Evolutionary conservation across 83 land plant genomes (phyloP).

Genomic region (Picea abies): DNA sequence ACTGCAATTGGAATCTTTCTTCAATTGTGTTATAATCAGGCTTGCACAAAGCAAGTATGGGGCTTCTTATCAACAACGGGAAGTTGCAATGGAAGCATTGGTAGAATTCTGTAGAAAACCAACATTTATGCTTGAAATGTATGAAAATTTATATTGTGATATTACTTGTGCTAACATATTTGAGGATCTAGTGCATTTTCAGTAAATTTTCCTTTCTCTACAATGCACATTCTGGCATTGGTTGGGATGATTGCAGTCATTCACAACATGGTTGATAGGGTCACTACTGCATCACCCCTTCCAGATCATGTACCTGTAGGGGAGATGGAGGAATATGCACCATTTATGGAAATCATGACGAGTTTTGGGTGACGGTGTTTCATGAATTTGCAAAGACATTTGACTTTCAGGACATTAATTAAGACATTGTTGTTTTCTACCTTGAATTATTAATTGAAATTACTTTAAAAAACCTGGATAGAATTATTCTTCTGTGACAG

Average conservation of each 20-base stretch:
- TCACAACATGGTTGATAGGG: constrained; percentile 96
- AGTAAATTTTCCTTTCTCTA: constrained; percentile 85
- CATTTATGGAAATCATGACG: constrained; percentile 98
- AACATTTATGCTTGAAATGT: constrained; percentile 96
- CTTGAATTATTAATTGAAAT: too few relatives aligned
- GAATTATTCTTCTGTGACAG: too few relatives aligned
- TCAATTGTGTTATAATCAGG: constrained; percentile 86
- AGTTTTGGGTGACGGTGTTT: constrained; percentile 94
- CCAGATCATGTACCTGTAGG: constrained; percentile 32
- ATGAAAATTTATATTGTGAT: constrained; percentile 96
- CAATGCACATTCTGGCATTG: constrained; percentile 95
- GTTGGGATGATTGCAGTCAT: constrained; percentile 96
- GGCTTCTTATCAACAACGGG: constrained; percentile 95
- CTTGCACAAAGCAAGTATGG: constrained; percentile 89
- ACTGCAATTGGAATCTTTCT: constrained; percentile 97
- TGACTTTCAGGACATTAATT: constrained; percentile 89
- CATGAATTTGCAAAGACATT: constrained; percentile 95
- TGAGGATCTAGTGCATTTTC: constrained; percentile 99
- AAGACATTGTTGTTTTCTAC: too few relatives aligned
- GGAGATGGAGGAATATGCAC: constrained; percentile 70
- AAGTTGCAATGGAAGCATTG: constrained; percentile 98
- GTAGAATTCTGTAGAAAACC: constrained; percentile 97
- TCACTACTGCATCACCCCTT: constrained; percentile 47
- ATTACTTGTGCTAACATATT: constrained; percentile 94
- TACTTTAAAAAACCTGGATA: too few relatives aligned